Base-by-base conservation (phyloP, 1,139 yeast genomes). In the Taphrina communis region DNA sequence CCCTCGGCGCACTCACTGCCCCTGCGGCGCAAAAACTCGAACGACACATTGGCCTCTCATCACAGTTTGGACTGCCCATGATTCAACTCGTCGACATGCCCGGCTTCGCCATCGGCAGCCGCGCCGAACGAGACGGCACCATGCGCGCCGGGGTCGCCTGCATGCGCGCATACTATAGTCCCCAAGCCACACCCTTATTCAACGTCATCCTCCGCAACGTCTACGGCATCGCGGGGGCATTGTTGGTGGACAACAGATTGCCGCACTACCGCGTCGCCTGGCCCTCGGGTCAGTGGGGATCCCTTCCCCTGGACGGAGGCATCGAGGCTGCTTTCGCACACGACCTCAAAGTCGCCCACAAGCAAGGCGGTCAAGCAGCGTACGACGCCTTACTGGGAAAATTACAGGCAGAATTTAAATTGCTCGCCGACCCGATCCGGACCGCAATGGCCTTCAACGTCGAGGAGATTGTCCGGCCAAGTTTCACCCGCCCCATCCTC, bases 121-220 rank as follows among this genome's bases (percentile, higher is more conserved):
- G 46, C 17, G 67, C 67, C 12, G 67, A 63, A 19, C 60, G 67
- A 17, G 67, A 63, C 19, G 67, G 67, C 25, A 63, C 67, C 38
- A 63, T 63, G 67, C 44, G 67, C 14, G 67, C 67, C 41, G 67
- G 67, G 19, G 67, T 63, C 38, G 67, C 42, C 21, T 63, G 67
- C 21, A 57, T 63, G 46, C 44, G 46, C 39, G 60, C 67, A n/a
- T 63, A 63, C 61, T 63, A 63, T 39, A 44, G 51, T 25, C 31
- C 61, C 38, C 31, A 25, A 25, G n/a, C 67, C 17, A 61, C 55
- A 17, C 67, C 67, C 55, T 11, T 63, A 35, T 63, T 63, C 67
- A 55, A 53, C 55, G 56, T 63, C 44, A 57, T 63, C 48, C 39
- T 55, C 19, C 60, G 67, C n/a, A 63, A 63, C 17, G 51, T 56